phyloP scores from a whole-genome alignment of 1,139 yeast genomes.

The Debaryomycetaceae sp. region DNA sequence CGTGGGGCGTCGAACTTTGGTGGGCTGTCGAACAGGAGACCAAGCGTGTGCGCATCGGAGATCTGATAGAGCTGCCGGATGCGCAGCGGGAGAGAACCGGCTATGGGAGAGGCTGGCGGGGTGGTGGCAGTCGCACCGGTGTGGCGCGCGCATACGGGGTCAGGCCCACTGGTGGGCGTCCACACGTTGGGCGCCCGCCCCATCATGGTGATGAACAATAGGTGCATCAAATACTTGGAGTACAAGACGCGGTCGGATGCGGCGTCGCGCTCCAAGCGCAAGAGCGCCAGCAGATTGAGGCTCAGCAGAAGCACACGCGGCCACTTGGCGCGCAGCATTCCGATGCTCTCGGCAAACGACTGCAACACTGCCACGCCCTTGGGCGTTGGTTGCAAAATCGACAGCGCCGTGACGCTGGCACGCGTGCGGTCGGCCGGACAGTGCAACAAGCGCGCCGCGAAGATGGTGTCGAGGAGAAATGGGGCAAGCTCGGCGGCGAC shows the following conservation, averaged over 20 bases:
- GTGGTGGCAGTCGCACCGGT: too few relatives aligned
- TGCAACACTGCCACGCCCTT: constrained; percentile 77
- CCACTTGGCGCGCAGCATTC: constrained; percentile 34
- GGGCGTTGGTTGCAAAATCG: constrained; percentile 78
- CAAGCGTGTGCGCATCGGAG: not conserved
- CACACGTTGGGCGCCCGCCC: constrained; percentile 71
- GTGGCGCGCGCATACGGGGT: too few relatives aligned
- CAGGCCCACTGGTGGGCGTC: too few relatives aligned
- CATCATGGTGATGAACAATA: constrained; percentile 60
- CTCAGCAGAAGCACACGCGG: constrained; percentile 49
- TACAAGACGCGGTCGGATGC: constrained; percentile 56
- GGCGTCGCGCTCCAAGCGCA: constrained; percentile 64
- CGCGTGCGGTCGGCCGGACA: constrained; percentile 73
- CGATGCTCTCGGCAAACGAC: constrained; percentile 54
- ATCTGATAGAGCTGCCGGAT: too few relatives aligned
- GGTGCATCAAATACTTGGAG: constrained; percentile 60
- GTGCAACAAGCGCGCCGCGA: constrained; percentile 66
- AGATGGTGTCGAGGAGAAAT: constrained; percentile 50
- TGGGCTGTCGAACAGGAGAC: not conserved
- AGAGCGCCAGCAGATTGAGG: constrained; percentile 69
- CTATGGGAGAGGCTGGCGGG: too few relatives aligned
- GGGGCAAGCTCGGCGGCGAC: constrained; percentile 48
- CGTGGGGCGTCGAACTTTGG: not conserved
- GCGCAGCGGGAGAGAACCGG: too few relatives aligned
- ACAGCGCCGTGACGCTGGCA: constrained; percentile 35